Percentiles rank a stretch among this genome's conserved stretches.
phyloP scores from a whole-genome alignment of 495 filamentous ascomycete genomes.

The Penicillium longicatenatum region DNA sequence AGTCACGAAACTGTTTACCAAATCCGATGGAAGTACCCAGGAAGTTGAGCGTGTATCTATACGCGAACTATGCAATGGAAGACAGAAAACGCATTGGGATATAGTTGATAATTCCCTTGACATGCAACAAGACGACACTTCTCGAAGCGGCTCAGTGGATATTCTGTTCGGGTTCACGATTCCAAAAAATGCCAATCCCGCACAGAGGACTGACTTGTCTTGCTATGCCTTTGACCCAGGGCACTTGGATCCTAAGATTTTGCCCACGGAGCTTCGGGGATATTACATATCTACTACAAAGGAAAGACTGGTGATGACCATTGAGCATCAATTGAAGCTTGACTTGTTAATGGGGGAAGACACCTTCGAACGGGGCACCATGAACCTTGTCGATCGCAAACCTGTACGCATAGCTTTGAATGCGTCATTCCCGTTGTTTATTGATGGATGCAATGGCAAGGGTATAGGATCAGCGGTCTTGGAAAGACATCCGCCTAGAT shows the following conservation, averaged over 20 bases:
- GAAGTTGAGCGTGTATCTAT: not conserved
- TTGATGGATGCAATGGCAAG: not conserved
- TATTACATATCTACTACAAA: not conserved
- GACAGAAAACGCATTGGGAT: conserved; percentile 14
- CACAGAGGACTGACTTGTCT: conserved; percentile 2
- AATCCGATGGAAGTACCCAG: not conserved
- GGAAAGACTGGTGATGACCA: conserved; percentile 8
- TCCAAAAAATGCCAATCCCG: not conserved
- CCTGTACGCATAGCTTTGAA: conserved; percentile 7
- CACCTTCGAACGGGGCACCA: conserved; percentile 8
- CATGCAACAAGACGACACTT: no score
- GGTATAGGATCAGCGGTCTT: not conserved
- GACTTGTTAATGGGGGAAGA: conserved; percentile 17
- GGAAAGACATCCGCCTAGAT: conserved; percentile 12
- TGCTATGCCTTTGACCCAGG: not conserved
- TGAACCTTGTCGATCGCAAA: conserved; percentile 15
- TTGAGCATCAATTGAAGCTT: conserved; percentile 19
- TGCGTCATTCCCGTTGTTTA: conserved; percentile 16
- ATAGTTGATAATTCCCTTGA: conserved; percentile 1
- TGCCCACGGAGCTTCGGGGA: not conserved
- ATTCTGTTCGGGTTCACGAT: conserved; percentile 6
- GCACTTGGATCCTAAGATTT: not conserved
- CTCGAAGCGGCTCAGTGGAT: conserved; percentile 7
- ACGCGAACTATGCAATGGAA: conserved; percentile 14
- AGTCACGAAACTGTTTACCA: conserved; percentile 7